These are phyloP conservation scores for Syncephalastrum monosporum DNA, from an alignment of 371 early-diverging fungal genomes.

Conservation along the genomic window DNA sequence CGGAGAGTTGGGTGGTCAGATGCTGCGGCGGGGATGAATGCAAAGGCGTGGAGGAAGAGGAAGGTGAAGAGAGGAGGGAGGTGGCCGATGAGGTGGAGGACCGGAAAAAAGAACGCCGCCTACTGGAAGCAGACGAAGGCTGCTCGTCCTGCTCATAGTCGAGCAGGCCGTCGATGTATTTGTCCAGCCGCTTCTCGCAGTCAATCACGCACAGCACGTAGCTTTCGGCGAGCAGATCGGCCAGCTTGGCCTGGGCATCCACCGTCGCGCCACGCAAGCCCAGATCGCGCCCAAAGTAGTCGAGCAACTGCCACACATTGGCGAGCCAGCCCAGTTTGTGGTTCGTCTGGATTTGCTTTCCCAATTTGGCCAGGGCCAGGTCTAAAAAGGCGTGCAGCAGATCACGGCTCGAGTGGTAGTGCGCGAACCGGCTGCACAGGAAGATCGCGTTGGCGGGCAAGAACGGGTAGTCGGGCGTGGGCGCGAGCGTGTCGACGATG, in stretches of 20 bases:
- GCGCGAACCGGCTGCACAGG: constrained; percentile 86
- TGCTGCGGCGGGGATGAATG: constrained; percentile 1
- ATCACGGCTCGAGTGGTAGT: constrained; percentile 66
- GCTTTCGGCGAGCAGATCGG: constrained; percentile 68
- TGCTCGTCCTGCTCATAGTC: constrained; percentile 54
- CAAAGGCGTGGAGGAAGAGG: constrained; percentile 4
- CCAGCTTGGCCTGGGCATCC: constrained; percentile 59
- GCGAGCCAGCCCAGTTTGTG: constrained; percentile 70
- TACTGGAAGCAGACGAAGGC: no score
- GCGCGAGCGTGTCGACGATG: constrained; percentile 66
- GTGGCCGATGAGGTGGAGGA: constrained; percentile 7
- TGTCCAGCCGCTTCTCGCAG: constrained; percentile 56
- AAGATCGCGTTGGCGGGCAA: constrained; percentile 84
- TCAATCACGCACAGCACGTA: constrained; percentile 60
- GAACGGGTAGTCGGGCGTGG: constrained; percentile 52
- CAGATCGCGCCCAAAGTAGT: constrained; percentile 79
- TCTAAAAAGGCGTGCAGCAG: constrained; percentile 64
- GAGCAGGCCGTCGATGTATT: constrained; percentile 66
- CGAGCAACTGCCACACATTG: constrained; percentile 71
- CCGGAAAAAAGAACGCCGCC: constrained; percentile 1
- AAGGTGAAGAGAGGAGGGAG: constrained; percentile 4
- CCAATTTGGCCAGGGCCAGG: constrained; percentile 51
- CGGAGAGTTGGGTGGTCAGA: constrained; percentile 1
- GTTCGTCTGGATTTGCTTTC: constrained; percentile 51
- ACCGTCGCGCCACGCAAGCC: constrained; percentile 63